phyloP scores from a whole-genome alignment of 257 asterid species.

The Handroanthus guayacan region DNA sequence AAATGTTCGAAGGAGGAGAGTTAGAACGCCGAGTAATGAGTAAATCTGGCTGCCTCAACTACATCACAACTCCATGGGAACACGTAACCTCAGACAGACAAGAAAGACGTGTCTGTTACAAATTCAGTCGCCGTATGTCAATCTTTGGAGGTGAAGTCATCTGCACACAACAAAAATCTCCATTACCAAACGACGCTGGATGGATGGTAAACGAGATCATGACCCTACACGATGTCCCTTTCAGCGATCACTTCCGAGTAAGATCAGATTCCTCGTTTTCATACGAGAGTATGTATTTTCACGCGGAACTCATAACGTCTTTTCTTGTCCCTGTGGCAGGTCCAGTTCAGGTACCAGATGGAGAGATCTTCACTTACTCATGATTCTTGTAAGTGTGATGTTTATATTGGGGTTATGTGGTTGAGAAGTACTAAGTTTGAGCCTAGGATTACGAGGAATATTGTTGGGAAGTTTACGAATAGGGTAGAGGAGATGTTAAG shows the following conservation, averaged over 20 bases:
- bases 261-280: conserved; percentile 31
- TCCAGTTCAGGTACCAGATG: conserved; percentile 62
- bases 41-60: conserved; percentile 80
- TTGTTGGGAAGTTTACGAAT: conserved; percentile 56
- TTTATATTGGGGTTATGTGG: conserved; percentile 78
- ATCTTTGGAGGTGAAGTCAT: conserved; percentile 85
- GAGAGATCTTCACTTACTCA: conserved; percentile 51
- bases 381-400: conserved; percentile 64
- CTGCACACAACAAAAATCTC: conserved; percentile 68
- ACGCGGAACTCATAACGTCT: background rate
- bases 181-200: conserved; percentile 52
- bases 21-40: conserved; percentile 80
- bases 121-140: conserved; percentile 68
- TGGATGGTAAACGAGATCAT: conserved; percentile 73
- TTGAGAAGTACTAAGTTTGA: conserved; percentile 66
- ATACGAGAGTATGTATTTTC: background rate
- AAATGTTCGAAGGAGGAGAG: conserved; percentile 82
- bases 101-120: conserved; percentile 74
- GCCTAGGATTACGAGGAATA: conserved; percentile 67
- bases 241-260: conserved; percentile 76
- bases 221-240: conserved; percentile 76
- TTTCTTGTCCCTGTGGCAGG: conserved; percentile 52
- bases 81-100: conserved; percentile 40
- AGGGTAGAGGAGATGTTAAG: conserved; percentile 64
- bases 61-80: conserved; percentile 70